Evolutionary conservation across 2,329 filamentous ascomycete genomes (phyloP).

Genomic region (Gnomoniopsis smithogilvyi): DNA sequence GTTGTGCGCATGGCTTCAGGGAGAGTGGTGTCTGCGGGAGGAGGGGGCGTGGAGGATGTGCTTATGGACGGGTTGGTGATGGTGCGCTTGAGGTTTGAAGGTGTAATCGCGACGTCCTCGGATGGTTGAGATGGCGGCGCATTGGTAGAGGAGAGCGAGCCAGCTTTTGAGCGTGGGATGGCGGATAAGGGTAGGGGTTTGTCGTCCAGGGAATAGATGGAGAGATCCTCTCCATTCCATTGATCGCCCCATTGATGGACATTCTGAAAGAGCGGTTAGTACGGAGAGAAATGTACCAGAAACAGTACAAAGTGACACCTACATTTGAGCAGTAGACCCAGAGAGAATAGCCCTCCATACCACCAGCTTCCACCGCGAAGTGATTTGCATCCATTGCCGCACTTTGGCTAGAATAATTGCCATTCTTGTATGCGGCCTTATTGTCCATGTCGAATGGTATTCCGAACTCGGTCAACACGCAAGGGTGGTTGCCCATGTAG

Average conservation of each 20-base stretch:
- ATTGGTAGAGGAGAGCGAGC: conserved; percentile 44
- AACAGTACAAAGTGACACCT: conserved; percentile 24
- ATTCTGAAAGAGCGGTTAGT: conserved; percentile 52
- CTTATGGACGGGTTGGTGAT: conserved; percentile 67
- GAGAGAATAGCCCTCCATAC: conserved; percentile 79
- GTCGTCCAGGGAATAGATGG: conserved; percentile 85
- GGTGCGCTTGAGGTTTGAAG: conserved; percentile 70
- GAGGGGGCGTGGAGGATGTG: conserved; percentile 36
- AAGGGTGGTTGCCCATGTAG: conserved; percentile 83
- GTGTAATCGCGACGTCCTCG: conserved; percentile 59
- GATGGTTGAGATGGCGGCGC: conserved; percentile 27
- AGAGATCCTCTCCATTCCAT: conserved; percentile 97
- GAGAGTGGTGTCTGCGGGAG: conserved; percentile 26
- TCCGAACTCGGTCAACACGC: conserved; percentile 90
- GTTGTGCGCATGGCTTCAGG: conserved; percentile 29
- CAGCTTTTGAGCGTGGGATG: conserved; percentile 12
- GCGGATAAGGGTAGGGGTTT: conserved; percentile 53
- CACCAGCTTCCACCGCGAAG: conserved; percentile 82
- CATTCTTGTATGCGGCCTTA: conserved; percentile 90
- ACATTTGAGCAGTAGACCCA: conserved; percentile 82
- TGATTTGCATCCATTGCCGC: conserved; percentile 95
- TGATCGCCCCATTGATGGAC: conserved; percentile 85
- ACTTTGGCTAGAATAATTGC: conserved; percentile 90
- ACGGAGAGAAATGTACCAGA: neutral
- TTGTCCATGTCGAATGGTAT: conserved; percentile 99